phyloP scores from a whole-genome alignment of 1,284 basidiomycete genomes.

The Moniliophthora roreri region DNA sequence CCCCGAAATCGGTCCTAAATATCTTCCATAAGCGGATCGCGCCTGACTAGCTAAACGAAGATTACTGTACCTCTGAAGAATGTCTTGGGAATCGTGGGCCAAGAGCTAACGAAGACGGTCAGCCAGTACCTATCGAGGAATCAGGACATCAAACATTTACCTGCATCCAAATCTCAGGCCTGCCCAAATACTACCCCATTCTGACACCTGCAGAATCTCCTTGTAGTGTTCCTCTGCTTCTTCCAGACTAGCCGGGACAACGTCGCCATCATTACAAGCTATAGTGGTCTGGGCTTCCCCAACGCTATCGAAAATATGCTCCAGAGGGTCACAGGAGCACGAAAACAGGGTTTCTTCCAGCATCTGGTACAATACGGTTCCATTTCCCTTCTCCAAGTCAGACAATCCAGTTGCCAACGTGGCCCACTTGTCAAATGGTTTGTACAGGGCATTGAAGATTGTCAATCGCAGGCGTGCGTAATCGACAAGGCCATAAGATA shows the following conservation, averaged over 20 bases:
- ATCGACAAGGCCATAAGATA: conserved; percentile 17
- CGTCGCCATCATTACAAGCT: conserved; percentile 18
- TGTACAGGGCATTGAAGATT: conserved; percentile 15
- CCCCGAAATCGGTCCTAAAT: conserved; percentile 11
- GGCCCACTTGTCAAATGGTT: conserved; percentile 15
- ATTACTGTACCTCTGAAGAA: conserved; percentile 15
- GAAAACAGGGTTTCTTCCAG: conserved; percentile 7
- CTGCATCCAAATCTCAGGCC: conserved; percentile 12
- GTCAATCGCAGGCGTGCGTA: conserved; percentile 12
- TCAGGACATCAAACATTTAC: conserved; percentile 4
- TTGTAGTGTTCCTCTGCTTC: conserved; percentile 10
- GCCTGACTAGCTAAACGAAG: neutral
- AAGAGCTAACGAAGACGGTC: conserved; percentile 8
- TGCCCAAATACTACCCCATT: conserved; percentile 17
- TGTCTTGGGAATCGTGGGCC: conserved; percentile 15
- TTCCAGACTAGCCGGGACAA: conserved; percentile 9
- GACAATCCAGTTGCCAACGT: conserved; percentile 17
- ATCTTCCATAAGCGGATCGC: neutral
- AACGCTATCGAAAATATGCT: conserved; percentile 7
- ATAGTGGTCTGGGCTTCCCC: conserved; percentile 13
- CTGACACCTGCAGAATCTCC: conserved; percentile 7
- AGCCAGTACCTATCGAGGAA: too few species aligned
- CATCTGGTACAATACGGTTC: conserved; percentile 14
- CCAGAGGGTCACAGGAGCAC: conserved; percentile 6
- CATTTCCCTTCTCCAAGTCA: conserved; percentile 16